These are phyloP conservation scores for Penicillium soppii DNA, from an alignment of 495 filamentous ascomycete genomes.

Conservation along the genomic window DNA sequence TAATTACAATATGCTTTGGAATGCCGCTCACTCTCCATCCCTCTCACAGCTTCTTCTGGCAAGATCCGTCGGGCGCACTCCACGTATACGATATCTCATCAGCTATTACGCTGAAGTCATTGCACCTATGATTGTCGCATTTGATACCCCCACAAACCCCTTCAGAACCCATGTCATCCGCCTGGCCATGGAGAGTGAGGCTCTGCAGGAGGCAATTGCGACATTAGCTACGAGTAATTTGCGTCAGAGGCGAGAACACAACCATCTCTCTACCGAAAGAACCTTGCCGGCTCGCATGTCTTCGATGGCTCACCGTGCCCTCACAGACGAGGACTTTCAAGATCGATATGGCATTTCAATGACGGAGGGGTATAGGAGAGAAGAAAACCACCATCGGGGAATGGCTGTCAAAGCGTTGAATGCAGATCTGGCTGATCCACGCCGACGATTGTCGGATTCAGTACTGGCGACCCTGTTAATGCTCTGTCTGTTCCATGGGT, in stretches of 20 bases:
- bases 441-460: slow-evolving; percentile 76
- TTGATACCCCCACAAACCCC: slow-evolving; percentile 81
- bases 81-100: slow-evolving; percentile 57
- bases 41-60: slow-evolving; percentile 46
- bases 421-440: slow-evolving; percentile 72
- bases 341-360: slow-evolving; percentile 34
- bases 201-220: slow-evolving; percentile 88
- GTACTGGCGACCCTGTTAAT: slow-evolving; percentile 85
- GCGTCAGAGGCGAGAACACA: slow-evolving; percentile 45
- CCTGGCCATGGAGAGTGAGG: slow-evolving; percentile 73
- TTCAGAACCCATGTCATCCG: slow-evolving; percentile 82
- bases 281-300: slow-evolving; percentile 49
- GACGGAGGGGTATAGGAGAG: slow-evolving; percentile 47
- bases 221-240: slow-evolving; percentile 86
- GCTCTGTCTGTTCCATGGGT: slow-evolving; percentile 89
- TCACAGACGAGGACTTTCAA: slow-evolving; percentile 40
- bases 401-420: slow-evolving; percentile 82
- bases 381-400: slow-evolving; percentile 80
- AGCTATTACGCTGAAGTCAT: slow-evolving; percentile 79
- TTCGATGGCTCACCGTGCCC: slow-evolving; percentile 48
- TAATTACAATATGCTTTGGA: slow-evolving; percentile 18
- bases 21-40: slow-evolving; percentile 34
- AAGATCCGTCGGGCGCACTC: slow-evolving; percentile 50
- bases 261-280: slow-evolving; percentile 41
- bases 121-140: slow-evolving; percentile 85